Base-by-base conservation (phyloP, 768 basidiomycete species). In the Dioszegia aurantiaca region DNA sequence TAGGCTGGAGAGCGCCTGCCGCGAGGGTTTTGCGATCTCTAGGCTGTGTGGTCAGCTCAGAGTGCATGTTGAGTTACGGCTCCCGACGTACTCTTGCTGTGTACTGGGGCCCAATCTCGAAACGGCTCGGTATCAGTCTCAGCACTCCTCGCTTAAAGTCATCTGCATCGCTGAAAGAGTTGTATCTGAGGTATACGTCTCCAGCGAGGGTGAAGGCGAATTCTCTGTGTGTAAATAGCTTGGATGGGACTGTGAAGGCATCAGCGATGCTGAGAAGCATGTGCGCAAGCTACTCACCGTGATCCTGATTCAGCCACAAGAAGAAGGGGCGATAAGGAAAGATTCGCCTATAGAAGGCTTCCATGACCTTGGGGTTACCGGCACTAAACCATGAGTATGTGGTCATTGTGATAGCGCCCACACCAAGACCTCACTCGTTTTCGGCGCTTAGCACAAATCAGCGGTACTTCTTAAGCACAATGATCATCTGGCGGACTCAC, bases 101-200 rank as follows among this genome's bases (percentile, higher is more conserved):
- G 76, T 98, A 99, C 31, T 95, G 83, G 0, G 95, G 90, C 1
- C 95, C 95, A 48, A 99, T 93, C 78, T 99, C 95, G 66, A 98
- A 99, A 64, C 95, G 87, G 36, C 86, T 85, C 0, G 95, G 95
- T 63, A 89, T 92, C 55, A 90, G 80, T 33, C 85, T 78, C 60
- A 89, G 83, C 5, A 92, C 84, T 75, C 94, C 87, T 64, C 88
- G 88, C 78, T 95, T 94, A 72, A 98, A 84, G 53, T 98, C 95
- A 1, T 95, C 91, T 2, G 81, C 82, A 33, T 82, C 85, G 31
- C 79, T 80, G 76, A 95, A 99, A 2, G 89, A 94, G 76, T 95
- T 87, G 80, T 97, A 98, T 16, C 95, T 88, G 30, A 98, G 80
- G 77, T 98, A 98, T 12, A 89, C 85, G 64, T 97, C 94, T 43